Percentiles rank a stretch among this genome's conserved stretches.
phyloP scores from a whole-genome alignment of 306 rosid species.

The Castanospermum australe region DNA sequence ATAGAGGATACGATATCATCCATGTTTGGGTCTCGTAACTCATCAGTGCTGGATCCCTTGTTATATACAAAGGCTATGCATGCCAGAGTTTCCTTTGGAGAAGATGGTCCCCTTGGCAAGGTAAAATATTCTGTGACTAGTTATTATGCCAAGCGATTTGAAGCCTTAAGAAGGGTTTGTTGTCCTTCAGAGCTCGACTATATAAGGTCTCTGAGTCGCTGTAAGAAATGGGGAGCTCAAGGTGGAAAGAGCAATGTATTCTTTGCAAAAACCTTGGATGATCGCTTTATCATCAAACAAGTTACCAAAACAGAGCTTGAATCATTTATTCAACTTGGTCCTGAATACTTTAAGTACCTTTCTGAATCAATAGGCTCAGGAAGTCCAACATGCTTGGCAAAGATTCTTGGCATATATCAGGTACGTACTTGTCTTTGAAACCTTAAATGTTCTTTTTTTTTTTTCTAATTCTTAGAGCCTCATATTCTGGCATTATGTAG shows the following conservation, averaged over 20 bases:
- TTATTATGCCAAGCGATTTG: constrained; percentile 84
- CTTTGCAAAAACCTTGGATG: constrained; percentile 95
- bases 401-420: constrained; percentile 98
- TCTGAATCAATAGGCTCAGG: constrained; percentile 68
- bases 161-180: constrained; percentile 79
- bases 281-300: constrained; percentile 85
- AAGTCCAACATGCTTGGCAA: constrained; percentile 95
- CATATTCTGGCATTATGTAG: too few relatives aligned
- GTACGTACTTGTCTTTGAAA: constrained; percentile 42
- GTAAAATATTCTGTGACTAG: constrained; percentile 72
- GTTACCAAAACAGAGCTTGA: constrained; percentile 95
- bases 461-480: background rate
- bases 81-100: constrained; percentile 82
- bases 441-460: constrained; percentile 2
- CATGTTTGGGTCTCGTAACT: constrained; percentile 61
- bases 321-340: constrained; percentile 82
- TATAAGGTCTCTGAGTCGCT: constrained; percentile 89
- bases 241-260: constrained; percentile 99
- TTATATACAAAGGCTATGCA: constrained; percentile 65
- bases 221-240: constrained; percentile 98
- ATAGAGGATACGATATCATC: constrained; percentile 60
- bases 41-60: constrained; percentile 57
- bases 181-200: constrained; percentile 89
- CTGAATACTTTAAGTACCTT: constrained; percentile 83
- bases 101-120: constrained; percentile 72